Evolutionary conservation across 139 green algal genomes (phyloP).

Genomic region (Micromonas commoda): DNA sequence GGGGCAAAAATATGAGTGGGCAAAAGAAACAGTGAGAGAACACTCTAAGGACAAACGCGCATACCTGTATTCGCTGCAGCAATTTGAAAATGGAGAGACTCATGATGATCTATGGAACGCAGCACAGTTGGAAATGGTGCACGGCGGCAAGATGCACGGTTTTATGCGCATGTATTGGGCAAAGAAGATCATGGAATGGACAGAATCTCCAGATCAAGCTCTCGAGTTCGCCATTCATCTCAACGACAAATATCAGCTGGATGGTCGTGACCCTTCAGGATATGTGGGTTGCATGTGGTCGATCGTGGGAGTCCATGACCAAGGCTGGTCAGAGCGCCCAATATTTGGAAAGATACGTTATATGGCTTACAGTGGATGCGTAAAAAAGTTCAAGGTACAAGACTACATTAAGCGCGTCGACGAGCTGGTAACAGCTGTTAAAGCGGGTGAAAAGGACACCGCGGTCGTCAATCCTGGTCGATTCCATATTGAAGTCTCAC

Average conservation of each 20-base stretch:
- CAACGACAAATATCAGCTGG: conserved; percentile 75
- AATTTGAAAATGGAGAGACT: conserved; percentile 78
- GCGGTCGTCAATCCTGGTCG: not conserved
- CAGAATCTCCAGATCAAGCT: conserved; percentile 62
- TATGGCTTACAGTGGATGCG: conserved; percentile 88
- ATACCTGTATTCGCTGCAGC: conserved; percentile 48
- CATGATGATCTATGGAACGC: conserved; percentile 74
- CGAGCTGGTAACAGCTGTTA: not conserved
- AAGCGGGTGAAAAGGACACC: not conserved
- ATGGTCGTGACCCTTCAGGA: conserved; percentile 45
- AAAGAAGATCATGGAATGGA: conserved; percentile 98
- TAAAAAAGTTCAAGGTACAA: conserved; percentile 89
- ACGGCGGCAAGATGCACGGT: conserved; percentile 93
- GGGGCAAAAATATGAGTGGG: conserved; percentile 66
- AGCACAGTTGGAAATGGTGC: conserved; percentile 79
- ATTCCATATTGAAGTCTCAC: not conserved
- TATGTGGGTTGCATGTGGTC: conserved; percentile 90
- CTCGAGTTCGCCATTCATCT: conserved; percentile 73
- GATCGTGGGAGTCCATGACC: conserved; percentile 65
- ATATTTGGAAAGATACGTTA: conserved; percentile 95
- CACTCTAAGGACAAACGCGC: conserved; percentile 56
- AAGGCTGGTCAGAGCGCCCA: conserved; percentile 82
- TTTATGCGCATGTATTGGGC: conserved; percentile 99
- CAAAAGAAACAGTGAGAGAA: conserved; percentile 59
- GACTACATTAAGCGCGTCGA: conserved; percentile 53